Percentiles rank a stretch among this genome's conserved stretches.
These are phyloP conservation scores for Paramyrothecium sp. DNA, from an alignment of 2,329 filamentous ascomycete species.

Conservation along the genomic window DNA sequence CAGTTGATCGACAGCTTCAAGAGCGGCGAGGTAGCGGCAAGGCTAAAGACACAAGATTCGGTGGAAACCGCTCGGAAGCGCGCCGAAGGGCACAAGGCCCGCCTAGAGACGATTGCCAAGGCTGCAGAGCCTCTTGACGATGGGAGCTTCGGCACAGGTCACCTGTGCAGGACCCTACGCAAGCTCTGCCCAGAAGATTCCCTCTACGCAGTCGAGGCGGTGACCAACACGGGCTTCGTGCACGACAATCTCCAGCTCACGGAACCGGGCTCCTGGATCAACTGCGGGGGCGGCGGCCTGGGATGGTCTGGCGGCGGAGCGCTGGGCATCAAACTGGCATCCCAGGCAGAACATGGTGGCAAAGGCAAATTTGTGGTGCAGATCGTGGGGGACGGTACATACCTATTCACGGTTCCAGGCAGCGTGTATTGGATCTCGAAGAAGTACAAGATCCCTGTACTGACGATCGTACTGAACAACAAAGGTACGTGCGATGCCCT, in stretches of 20 bases:
- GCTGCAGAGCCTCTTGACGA: background rate
- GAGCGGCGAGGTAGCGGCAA: background rate
- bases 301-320: slow-evolving; percentile 76
- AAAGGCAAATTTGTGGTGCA: slow-evolving; percentile 42
- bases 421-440: slow-evolving; percentile 56
- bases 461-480: slow-evolving; percentile 58
- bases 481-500: slow-evolving; percentile 36
- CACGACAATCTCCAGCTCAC: slow-evolving; percentile 67
- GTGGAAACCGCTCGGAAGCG: slow-evolving; percentile 22
- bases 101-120: slow-evolving; percentile 24
- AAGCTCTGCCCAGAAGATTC: slow-evolving; percentile 45
- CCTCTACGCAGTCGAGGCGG: slow-evolving; percentile 75
- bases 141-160: slow-evolving; percentile 17
- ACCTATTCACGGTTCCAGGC: slow-evolving; percentile 48
- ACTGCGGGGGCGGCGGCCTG: slow-evolving; percentile 76
- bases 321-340: slow-evolving; percentile 71
- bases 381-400: slow-evolving; percentile 49
- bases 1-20: slow-evolving; percentile 51
- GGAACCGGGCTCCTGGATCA: slow-evolving; percentile 69
- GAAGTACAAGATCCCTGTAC: slow-evolving; percentile 51
- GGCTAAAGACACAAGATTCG: slow-evolving; percentile 50
- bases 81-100: background rate
- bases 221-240: slow-evolving; percentile 69
- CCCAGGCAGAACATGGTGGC: slow-evolving; percentile 22
- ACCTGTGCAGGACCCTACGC: slow-evolving; percentile 29